Base-by-base conservation (phyloP, 2,329 filamentous ascomycete genomes). In the Didymella pomorum region DNA sequence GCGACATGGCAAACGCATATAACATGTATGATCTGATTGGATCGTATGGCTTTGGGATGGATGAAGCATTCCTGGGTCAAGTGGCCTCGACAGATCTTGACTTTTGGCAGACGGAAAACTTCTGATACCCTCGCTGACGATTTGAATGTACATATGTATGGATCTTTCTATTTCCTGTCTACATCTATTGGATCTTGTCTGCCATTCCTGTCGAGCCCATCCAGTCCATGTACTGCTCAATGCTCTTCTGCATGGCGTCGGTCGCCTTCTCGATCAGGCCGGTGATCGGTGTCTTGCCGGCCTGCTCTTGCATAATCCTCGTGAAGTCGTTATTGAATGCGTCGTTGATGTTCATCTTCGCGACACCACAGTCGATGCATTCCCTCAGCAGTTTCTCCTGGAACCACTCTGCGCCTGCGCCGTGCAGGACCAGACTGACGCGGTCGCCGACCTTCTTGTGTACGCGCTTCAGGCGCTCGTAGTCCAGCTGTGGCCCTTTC, bases 341-440 rank as follows among this genome's bases (percentile, higher is more conserved):
- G 73, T 86, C 85, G 66, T 87, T 87, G 45, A 87, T 82, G 72
- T 87, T 87, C 39, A 86, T 76, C 70, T 86, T 83, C 18, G 81
- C 80, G 33, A 87, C 81, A 6, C 85, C 85, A 49, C 79, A 79
- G 56, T 79, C 78, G 60, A 87, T 84, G 55, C 84, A 86, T 67
- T 81, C 80, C 41, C 77, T 73, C 62, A 86, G 82, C 44, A 86
- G 81, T 64, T 85, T 82, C 67, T 81, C 77, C 2, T 81, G 63
- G 63, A 86, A 87, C 66, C 70, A 74, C 57, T 74, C 70, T 4
- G 80, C 82, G 61, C 87, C 85, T 1, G 84, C 84, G 2, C 85
- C 85, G 68, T 87, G 85, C 62, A 87, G 74, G 3, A 86, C 85
- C 46, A 87, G 71, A 50, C 79, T 77, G 10, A 86, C 83, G 43